Evolutionary conservation across 2,329 filamentous ascomycete species (phyloP), one percentile per base, ranked within the genome.

Genomic region (Plectosphaerella sp.): DNA sequence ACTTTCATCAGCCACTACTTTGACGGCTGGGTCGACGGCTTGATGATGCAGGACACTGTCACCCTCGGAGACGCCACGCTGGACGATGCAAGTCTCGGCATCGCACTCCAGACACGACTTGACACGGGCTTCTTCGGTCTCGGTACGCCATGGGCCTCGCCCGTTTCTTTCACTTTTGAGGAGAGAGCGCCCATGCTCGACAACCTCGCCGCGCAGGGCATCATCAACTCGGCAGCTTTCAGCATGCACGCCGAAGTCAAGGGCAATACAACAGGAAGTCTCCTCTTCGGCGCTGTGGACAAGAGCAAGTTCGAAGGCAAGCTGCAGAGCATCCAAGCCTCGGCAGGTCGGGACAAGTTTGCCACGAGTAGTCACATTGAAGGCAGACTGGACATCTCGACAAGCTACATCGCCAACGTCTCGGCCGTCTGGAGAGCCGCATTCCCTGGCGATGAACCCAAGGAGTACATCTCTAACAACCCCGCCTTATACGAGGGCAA

Each of bases 161-260:
- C 81, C 28, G 67, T 69, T 14, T 48, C 54, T 10, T 61, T 64
- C 49, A 71, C 67, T 12, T 84, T 86, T 59, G 65, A 74, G 53
- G 86, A 88, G 55, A 71, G 68, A 24, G 77, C 72, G 42, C 76
- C 72, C 37, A 45, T 47, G 12, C 70, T 67, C 3, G 14, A n/a
- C 24, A 14, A 35, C 57, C 75, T 93, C 63, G 74, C 82, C 20
- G 64, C 78, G 20, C 78, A 88, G 61, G 80, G 79, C 46, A 63
- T 79, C 50, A 88, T 89, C 63, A 74, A 77, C 50, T 76, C 75
- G 35, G 80, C 82, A 58, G 83, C 84, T 4, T 91, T 88, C 69
- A 89, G 84, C 55, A 67, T 91, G 18, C 90, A 86, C 73, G 72
- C 82, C 46, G 72, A 53, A 1, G 47, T 48, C 22, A 25, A 43